phyloP scores from a whole-genome alignment of 2,329 filamentous ascomycete species.

The Clarireedia hainanense region DNA sequence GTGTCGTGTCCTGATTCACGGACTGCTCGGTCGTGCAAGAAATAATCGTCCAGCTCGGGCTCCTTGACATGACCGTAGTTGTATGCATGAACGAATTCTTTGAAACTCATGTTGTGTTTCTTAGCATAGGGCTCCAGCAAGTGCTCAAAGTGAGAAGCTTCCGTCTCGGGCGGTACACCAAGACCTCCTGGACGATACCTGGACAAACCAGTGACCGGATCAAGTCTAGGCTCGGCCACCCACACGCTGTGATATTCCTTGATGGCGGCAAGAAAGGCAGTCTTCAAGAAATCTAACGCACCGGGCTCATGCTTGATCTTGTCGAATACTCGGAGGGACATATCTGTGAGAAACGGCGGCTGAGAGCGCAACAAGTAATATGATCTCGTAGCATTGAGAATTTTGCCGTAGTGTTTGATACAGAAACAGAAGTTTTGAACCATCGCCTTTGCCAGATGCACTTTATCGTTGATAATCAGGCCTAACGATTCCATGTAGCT shows the following conservation, averaged over 20 bases:
- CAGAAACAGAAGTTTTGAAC: slow-evolving; percentile 96
- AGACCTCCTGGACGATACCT: slow-evolving; percentile 44
- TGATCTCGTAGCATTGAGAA: slow-evolving; percentile 90
- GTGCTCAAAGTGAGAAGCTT: slow-evolving; percentile 47
- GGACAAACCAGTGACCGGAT: slow-evolving; percentile 42
- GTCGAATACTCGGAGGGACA: slow-evolving; percentile 90
- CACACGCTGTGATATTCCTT: slow-evolving; percentile 50
- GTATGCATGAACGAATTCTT: slow-evolving; percentile 83
- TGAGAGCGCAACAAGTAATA: slow-evolving; percentile 95
- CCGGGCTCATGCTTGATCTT: slow-evolving; percentile 67
- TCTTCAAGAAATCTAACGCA: slow-evolving; percentile 71
- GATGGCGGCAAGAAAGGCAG: slow-evolving; percentile 80
- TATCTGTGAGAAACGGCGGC: slow-evolving; percentile 94
- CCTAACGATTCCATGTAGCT: slow-evolving; percentile 98
- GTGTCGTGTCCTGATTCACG: slow-evolving; percentile 97
- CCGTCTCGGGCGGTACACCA: slow-evolving; percentile 49
- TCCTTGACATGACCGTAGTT: slow-evolving; percentile 70
- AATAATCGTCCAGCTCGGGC: slow-evolving; percentile 89
- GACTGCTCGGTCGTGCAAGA: slow-evolving; percentile 90
- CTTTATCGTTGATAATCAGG: slow-evolving; percentile 74
- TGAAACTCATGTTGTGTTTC: slow-evolving; percentile 69
- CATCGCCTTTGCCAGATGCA: slow-evolving; percentile 88
- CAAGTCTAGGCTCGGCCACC: slow-evolving; percentile 36
- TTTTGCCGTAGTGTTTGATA: slow-evolving; percentile 97
- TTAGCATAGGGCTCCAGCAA: slow-evolving; percentile 27